Percentiles rank a stretch among this genome's conserved stretches.
These are phyloP conservation scores for Hymenoscyphus fructigenus DNA, from an alignment of 2,329 filamentous ascomycete genomes.

Conservation along the genomic window DNA sequence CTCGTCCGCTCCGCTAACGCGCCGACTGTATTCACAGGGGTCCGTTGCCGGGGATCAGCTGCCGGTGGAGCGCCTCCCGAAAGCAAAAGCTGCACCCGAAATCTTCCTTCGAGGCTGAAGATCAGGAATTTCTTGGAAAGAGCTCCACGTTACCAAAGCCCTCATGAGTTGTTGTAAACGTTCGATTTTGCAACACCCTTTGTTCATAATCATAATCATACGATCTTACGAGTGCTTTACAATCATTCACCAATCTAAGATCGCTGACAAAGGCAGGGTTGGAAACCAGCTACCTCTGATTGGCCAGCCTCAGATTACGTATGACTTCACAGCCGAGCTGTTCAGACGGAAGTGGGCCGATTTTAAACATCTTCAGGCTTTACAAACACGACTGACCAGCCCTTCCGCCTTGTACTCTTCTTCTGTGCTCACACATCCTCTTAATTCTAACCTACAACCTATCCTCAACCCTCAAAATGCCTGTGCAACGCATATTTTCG, in stretches of 20 bases:
- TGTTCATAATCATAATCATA: neutral
- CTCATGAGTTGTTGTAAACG: too few relatives aligned
- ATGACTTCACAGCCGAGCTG: neutral
- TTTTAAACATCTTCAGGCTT: conserved; percentile 3
- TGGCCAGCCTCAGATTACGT: conserved; percentile 4
- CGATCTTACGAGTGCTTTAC: neutral
- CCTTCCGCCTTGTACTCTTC: conserved; percentile 1
- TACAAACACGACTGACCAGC: neutral
- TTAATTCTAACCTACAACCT: neutral
- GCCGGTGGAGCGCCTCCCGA: too few relatives aligned
- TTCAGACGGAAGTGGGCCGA: conserved; percentile 8
- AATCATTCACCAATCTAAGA: neutral
- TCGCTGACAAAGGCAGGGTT: neutral
- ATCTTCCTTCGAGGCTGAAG: too few relatives aligned
- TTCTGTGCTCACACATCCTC: neutral
- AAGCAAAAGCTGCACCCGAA: too few relatives aligned
- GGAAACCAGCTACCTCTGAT: conserved; percentile 11
- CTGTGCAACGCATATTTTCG: conserved; percentile 31
- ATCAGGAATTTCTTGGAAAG: too few relatives aligned
- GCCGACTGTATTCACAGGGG: neutral
- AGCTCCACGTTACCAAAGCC: too few relatives aligned
- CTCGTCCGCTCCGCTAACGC: neutral
- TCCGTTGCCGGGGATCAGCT: too few relatives aligned
- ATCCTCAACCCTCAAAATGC: conserved; percentile 25
- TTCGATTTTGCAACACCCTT: too few relatives aligned